phyloP scores from a whole-genome alignment of 805 yeast genomes.

The Candida sonorensis region DNA sequence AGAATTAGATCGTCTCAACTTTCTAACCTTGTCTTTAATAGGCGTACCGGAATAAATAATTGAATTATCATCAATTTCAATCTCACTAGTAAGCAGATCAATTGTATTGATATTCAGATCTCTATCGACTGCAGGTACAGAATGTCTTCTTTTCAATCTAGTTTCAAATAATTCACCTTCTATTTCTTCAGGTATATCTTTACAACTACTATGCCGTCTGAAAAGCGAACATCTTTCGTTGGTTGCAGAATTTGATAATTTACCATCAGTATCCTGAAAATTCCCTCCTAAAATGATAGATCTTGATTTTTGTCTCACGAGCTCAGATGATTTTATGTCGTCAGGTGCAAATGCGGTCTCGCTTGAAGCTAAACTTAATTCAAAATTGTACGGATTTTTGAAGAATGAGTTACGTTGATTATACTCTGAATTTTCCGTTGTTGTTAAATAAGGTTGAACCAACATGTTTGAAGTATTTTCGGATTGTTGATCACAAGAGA shows the following conservation, averaged over 20 bases:
- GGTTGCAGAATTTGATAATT: conserved; percentile 4
- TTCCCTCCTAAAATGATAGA: conserved; percentile 17
- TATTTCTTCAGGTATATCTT: conserved; percentile 6
- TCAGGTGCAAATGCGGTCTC: no score
- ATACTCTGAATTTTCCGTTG: no score
- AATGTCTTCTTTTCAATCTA: conserved; percentile 29
- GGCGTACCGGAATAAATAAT: conserved; percentile 6
- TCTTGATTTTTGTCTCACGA: conserved; percentile 14
- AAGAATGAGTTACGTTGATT: not conserved
- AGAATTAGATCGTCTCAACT: conserved; percentile 29
- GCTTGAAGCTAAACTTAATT: no score
- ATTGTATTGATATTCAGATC: conserved; percentile 28
- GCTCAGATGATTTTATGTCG: conserved; percentile 3
- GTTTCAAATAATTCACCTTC: conserved; percentile 16
- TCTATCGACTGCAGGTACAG: conserved; percentile 30
- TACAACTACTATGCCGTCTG: no score
- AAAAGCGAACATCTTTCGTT: no score
- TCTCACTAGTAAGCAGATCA: conserved; percentile 16
- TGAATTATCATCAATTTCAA: conserved; percentile 13
- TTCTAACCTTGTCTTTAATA: conserved; percentile 2
- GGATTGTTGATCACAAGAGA: no score
- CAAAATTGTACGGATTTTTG: no score
- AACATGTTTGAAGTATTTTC: no score
- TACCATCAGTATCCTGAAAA: conserved; percentile 16
- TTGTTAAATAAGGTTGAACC: no score